These are phyloP conservation scores for Brassica juncea DNA, from an alignment of 345 rosid genomes.

Conservation along the genomic window DNA sequence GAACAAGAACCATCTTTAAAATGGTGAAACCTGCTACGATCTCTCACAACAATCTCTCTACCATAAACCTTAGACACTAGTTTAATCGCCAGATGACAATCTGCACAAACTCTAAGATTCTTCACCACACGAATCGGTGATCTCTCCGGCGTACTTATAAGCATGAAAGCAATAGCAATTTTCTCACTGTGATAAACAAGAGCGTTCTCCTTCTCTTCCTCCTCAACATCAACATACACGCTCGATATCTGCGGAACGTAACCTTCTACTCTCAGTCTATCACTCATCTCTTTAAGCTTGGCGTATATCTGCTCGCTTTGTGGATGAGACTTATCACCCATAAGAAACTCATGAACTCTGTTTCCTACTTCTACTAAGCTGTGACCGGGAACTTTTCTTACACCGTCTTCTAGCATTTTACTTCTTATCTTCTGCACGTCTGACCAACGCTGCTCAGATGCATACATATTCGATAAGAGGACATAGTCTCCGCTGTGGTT, in stretches of 20 bases:
- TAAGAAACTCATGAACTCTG: constrained; percentile 61
- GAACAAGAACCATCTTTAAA: constrained; percentile 68
- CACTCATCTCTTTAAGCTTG: constrained; percentile 61
- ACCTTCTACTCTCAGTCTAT: constrained; percentile 59
- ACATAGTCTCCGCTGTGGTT: constrained; percentile 79
- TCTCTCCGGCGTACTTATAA: constrained; percentile 54
- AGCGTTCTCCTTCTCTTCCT: constrained; percentile 78
- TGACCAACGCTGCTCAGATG: constrained; percentile 70
- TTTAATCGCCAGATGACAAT: constrained; percentile 79
- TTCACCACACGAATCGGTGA: constrained; percentile 64
- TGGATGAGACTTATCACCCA: constrained; percentile 67
- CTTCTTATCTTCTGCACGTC: constrained; percentile 68
- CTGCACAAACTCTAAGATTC: constrained; percentile 81
- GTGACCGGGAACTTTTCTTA: constrained; percentile 68
- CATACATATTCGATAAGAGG: constrained; percentile 80
- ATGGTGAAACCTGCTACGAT: constrained; percentile 84
- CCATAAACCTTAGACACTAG: constrained; percentile 65
- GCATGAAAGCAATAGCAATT: constrained; percentile 81
- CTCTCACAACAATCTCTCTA: constrained; percentile 74
- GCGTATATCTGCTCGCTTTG: constrained; percentile 53
- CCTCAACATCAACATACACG: constrained; percentile 72
- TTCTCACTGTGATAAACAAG: constrained; percentile 81
- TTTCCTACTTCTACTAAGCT: constrained; percentile 82
- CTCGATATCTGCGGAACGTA: constrained; percentile 57
- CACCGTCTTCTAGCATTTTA: constrained; percentile 59